Conservation (phyloP, 306 rosid genomes). For the Quercus aquifolioides region DNA sequence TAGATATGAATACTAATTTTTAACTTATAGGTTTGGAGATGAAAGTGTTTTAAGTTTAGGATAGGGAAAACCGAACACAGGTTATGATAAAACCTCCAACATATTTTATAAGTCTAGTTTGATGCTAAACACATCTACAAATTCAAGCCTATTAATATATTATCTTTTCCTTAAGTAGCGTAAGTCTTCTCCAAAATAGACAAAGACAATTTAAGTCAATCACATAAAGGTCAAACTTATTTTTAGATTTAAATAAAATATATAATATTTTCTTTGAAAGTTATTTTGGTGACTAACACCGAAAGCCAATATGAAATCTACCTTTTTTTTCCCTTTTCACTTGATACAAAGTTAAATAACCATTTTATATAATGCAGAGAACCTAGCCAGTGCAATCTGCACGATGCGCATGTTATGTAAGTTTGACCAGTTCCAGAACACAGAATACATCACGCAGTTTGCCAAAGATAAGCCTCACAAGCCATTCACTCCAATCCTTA, state of each 20-base stretch:
- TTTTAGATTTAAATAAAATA: too few species aligned
- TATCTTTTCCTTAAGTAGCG: not conserved
- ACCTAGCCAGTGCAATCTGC: constrained; percentile 7
- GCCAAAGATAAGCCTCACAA: not conserved
- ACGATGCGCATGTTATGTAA: not conserved
- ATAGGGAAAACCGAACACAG: not conserved
- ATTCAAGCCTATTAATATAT: not conserved
- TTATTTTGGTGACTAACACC: not conserved
- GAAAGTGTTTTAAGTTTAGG: not conserved
- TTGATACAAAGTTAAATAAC: not conserved
- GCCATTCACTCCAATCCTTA: not conserved
- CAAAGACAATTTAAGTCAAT: not conserved
- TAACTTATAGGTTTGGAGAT: not conserved
- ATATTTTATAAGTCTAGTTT: not conserved
- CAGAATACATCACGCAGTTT: constrained; percentile 1
- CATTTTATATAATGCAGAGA: constrained; percentile 5
- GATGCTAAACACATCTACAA: not conserved
- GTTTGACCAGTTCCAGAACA: constrained; percentile 23
- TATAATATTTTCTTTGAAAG: not conserved
- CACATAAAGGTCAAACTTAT: not conserved
- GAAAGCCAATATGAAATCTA: not conserved
- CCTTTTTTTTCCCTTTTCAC: not conserved
- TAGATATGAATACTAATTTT: not conserved
- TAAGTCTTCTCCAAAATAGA: not conserved
- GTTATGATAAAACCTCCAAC: not conserved